Evolutionary conservation across 257 asterid genomes (phyloP), one percentile per base, ranked within the genome.

Genomic region (Gentiana macrophylla): DNA sequence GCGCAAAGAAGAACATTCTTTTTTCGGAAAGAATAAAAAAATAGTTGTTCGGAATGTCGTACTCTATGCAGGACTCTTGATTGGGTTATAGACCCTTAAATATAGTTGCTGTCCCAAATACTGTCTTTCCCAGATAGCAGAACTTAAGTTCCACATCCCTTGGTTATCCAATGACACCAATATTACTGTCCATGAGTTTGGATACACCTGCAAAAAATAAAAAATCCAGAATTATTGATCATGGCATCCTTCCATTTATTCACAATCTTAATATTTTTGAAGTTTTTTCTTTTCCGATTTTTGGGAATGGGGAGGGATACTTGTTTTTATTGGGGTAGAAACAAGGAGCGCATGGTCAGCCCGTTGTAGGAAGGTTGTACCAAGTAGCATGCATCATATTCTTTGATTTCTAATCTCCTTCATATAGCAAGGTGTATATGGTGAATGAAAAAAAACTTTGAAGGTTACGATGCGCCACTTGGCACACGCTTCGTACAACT

Each of bases 101-200:
- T 92, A 92, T 13, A 85, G 74, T 5, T 92, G 97, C 57, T 92
- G 95, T 56, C 99, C 99, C 1, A 92, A 81, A 71, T 92, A 88
- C 35, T 83, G 94, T 51, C 89, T 81, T 50, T 78, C 97, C 97
- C 99, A 88, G 65, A 78, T 79, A 3, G 97, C 94, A 3, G 97
- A 85, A 73, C 97, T 83, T 80, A 92, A 43, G 55, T 92, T 88
- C 97, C 99, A 92, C 95, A 92, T 92, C 0, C 99, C 99, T 65
- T 92, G 97, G 80, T 92, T 88, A 79, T 92, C 99, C 78, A 92
- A 69, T 0, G 99, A 85, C 37, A 85, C 94, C 8, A 85, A 41
- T 53, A 92, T 88, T 0, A 86, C 68, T 6, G 95, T 81, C 99
- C 99, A 92, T 5, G 95, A 85, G 4, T 68, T 74, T 0, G 97